Evolutionary conservation across 768 basidiomycete genomes (phyloP), one percentile per base, ranked within the genome.

Genomic region (Pleurotus salmoneostramineus): DNA sequence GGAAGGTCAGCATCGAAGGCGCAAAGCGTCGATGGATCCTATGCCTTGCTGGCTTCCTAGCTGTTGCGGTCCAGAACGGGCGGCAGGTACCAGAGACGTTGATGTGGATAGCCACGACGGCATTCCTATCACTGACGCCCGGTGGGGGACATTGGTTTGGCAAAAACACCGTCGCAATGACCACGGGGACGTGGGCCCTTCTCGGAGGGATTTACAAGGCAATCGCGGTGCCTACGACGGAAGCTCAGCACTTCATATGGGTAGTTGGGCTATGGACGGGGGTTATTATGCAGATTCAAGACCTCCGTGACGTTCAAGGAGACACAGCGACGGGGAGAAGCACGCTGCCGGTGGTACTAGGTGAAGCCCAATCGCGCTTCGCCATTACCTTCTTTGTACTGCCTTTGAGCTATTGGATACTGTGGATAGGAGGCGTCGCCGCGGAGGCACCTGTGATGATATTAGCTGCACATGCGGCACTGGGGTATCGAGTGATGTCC

Each of bases 71-170:
- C 17, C 59, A 35, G 27, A 47, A 62, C 12, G 59, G 46, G 21
- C 46, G 12, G 11, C 36, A 62, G 21, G 12, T 48, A 3, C 40
- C 49, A 12, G 58, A 61, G 42, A 59, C 55, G 46, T 46, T 58
- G 12, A 44, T 40, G 15, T 64, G 63, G 63, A 50, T 61, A 5
- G n/a, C 56, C n/a, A 61, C 57, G 0, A 55, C 45, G 11, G 61
- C 55, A 5, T 54, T 61, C 21, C 40, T 61, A 11, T 60, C 54
- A 54, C 36, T 56, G 12, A 64, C 63, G 8, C 46, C 63, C 2
- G 46, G 32, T 6, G 63, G 63, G 14, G 58, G 58, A n/a, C 63
- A 64, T 49, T 64, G 63, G 63, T 57, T 62, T 15, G 56, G 35
- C 6, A 64, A 58, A 54, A 64, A 62, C 35, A 17, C 27, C 8